These are phyloP conservation scores for Boletus edulis DNA, from an alignment of 768 basidiomycete genomes.

Conservation along the genomic window DNA sequence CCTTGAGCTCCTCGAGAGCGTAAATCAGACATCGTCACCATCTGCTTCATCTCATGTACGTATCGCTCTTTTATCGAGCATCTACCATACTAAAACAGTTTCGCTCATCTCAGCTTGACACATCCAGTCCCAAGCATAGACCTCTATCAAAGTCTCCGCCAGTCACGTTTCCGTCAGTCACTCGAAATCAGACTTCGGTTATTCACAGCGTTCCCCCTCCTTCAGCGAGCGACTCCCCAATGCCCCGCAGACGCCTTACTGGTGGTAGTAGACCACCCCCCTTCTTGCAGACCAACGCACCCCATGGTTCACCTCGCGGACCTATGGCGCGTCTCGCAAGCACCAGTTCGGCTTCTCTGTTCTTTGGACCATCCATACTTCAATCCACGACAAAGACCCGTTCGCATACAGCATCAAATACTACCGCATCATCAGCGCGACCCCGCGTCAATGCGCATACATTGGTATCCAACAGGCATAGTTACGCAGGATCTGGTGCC, in stretches of 20 bases:
- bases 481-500: constrained; percentile 54
- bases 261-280: constrained; percentile 34
- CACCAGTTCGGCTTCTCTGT: constrained; percentile 55
- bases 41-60: constrained; percentile 30
- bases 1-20: constrained; percentile 56
- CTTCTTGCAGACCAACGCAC: constrained; percentile 28
- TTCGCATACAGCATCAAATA: constrained; percentile 24
- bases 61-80: neutral
- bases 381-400: constrained; percentile 23
- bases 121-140: constrained; percentile 13
- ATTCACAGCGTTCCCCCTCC: constrained; percentile 39
- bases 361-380: constrained; percentile 54
- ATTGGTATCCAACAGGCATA: constrained; percentile 52
- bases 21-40: constrained; percentile 44
- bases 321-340: constrained; percentile 53
- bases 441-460: constrained; percentile 22
- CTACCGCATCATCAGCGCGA: constrained; percentile 3
- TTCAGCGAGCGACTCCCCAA: constrained; percentile 51
- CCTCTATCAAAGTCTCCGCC: constrained; percentile 13
- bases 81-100: neutral
- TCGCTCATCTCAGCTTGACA: constrained; percentile 8
- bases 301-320: constrained; percentile 30
- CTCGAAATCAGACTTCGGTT: constrained; percentile 37
- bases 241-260: constrained; percentile 51
- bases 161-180: constrained; percentile 38